phyloP scores from a whole-genome alignment of 2,329 filamentous ascomycete genomes.

The Microdochium paspali region DNA sequence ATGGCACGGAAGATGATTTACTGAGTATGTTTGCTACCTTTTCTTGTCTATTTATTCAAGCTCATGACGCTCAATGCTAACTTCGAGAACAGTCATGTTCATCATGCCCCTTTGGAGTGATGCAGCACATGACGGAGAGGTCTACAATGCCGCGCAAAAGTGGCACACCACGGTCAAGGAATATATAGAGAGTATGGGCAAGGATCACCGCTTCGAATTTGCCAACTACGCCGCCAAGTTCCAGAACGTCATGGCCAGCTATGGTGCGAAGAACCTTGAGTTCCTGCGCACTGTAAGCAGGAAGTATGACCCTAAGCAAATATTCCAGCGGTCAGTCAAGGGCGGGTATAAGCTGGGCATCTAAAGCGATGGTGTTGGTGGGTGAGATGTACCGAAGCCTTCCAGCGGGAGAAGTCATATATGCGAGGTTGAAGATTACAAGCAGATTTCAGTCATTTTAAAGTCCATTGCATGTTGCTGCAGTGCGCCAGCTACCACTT shows the following conservation, averaged over 20 bases:
- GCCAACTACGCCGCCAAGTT: conserved; percentile 26
- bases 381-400: too few species aligned
- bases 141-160: conserved; percentile 6
- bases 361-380: too few species aligned
- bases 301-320: conserved; percentile 24
- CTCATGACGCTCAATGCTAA: conserved; percentile 7
- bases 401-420: too few species aligned
- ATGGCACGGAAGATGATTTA: conserved; percentile 4
- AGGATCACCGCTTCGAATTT: conserved; percentile 20
- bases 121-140: conserved; percentile 14
- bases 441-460: too few species aligned
- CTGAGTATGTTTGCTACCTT: neutral
- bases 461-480: too few species aligned
- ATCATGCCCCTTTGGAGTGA: neutral
- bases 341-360: conserved; percentile 7
- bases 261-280: conserved; percentile 21
- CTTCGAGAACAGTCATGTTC: conserved; percentile 10
- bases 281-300: conserved; percentile 17
- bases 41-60: conserved; percentile 10
- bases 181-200: conserved; percentile 6
- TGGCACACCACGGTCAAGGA: neutral
- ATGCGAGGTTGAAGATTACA: too few species aligned
- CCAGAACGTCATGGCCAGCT: conserved; percentile 19
- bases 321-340: conserved; percentile 20
- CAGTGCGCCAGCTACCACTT: too few species aligned